Evolutionary conservation across 2,329 filamentous ascomycete species (phyloP), one percentile per base, ranked within the genome.

Genomic region (Claviceps purpurea): DNA sequence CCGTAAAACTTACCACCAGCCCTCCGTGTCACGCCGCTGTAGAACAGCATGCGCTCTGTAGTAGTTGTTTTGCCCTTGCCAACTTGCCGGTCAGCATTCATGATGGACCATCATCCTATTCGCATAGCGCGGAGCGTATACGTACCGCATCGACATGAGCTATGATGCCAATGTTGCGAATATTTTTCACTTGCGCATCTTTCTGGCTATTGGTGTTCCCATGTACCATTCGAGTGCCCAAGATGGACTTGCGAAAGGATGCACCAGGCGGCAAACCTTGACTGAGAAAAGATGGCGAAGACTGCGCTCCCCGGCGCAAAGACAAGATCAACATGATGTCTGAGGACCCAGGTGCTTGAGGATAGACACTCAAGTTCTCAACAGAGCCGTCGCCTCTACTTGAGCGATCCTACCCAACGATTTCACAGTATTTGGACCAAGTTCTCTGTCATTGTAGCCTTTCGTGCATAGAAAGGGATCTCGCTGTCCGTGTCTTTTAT

Each of bases 11-110:
- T 62, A 78, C 77, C 77, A 71, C 93, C 93, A 62, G 96, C 82
- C 66, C 90, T 78, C 58, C 87, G 78, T 10, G 90, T 95, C 56
- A 90, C 83, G 48, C 93, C 91, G 65, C 89, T 94, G 63, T 96
- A 95, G 65, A 89, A 97, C 62, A 98, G 85, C 91, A 97, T 97
- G 54, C 93, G 89, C 80, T 98, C 93, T 3, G 93, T 97, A 0
- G 93, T 98, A 0, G 93, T 97, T 1, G 93, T 98, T 74, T 98
- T 98, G 8, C 93, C 93, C 77, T 47, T 37, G 5, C 6, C n/a
- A 42, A 37, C 10, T 11, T 42, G 40, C 3, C 22, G 11, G 39
- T 63, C 13, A 59, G 22, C 5, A 49, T n/a, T 13, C n/a, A 24
- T 16, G 16, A 20, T 18, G 3, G 10, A 34, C 10, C 1, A 30